Evolutionary conservation across 768 basidiomycete species (phyloP), one percentile per base, ranked within the genome.

Genomic region (Suillus bovinus): DNA sequence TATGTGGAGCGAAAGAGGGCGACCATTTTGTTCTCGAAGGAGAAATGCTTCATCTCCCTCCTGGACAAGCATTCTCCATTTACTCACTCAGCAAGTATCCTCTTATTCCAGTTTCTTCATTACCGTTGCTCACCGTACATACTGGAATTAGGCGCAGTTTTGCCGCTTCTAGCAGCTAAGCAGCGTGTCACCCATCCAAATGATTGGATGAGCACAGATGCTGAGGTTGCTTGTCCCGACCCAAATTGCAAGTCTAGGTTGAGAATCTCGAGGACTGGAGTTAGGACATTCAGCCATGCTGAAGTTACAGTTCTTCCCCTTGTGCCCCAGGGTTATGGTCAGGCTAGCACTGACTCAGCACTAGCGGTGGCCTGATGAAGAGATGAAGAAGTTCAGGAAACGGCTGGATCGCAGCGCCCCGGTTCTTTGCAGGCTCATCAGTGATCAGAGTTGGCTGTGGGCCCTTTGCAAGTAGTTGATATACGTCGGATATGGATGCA

Each of bases 171-270:
- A 9, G 85, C 87, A 10, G 87, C 87, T 20, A 89, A 88, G 68
- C 87, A 90, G 62, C 80, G 87, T 5, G 72, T 72, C 16, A 82
- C 81, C 3, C 73, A 86, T 58, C 67, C 75, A 1, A 80, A 84
- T 63, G 87, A 89, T 69, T 88, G 88, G 86, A 88, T 90, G 82
- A 76, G 84, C 6, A 85, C 86, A 1, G 88, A 89, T 63, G 80
- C 79, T 0, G 83, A 86, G 66, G 72, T 89, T 33, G 87, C 86
- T 0, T 89, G 87, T 66, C 88, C 86, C 0, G 88, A 89, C 69
- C 87, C 88, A 2, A 73, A 86, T 61, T 89, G 88, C 72, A 81
- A 78, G 49, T 87, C 86, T 5, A 74, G 78, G 13, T 66, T 88
- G 70, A 80, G 72, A 65, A 85, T 89, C 22, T 72, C 71, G 9